Conservation (phyloP, 2,329 filamentous ascomycete genomes). For the Talaromyces sp. region DNA sequence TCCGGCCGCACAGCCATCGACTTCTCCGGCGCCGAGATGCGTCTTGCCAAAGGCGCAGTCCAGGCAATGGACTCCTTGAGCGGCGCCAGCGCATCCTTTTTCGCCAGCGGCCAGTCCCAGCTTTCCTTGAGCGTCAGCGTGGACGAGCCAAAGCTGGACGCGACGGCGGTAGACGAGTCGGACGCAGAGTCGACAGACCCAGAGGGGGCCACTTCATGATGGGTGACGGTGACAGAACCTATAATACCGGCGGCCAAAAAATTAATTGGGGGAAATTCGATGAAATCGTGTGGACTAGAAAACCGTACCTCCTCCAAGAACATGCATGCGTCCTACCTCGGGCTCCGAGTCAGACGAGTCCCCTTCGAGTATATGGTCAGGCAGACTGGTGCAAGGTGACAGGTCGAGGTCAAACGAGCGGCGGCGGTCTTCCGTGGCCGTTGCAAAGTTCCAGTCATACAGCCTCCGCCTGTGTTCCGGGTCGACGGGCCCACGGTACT, state of each 20-base stretch:
- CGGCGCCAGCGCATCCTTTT: slow-evolving; percentile 20
- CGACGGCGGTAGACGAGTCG: slow-evolving; percentile 31
- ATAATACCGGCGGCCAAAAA: neutral
- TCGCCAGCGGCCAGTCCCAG: slow-evolving; percentile 16
- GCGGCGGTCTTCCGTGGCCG: slow-evolving; percentile 27
- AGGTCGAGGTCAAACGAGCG: slow-evolving; percentile 32
- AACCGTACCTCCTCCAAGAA: slow-evolving; percentile 1
- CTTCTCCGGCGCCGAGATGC: slow-evolving; percentile 20
- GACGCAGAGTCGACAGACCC: slow-evolving; percentile 25
- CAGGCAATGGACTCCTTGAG: slow-evolving; percentile 28
- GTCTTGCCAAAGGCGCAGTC: slow-evolving; percentile 22
- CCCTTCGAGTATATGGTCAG: slow-evolving; percentile 15
- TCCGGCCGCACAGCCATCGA: slow-evolving; percentile 28
- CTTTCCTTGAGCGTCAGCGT: slow-evolving; percentile 29
- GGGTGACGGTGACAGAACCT: slow-evolving; percentile 17
- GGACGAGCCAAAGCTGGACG: slow-evolving; percentile 28
- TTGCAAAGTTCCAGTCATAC: slow-evolving; percentile 39
- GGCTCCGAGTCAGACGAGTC: slow-evolving; percentile 13
- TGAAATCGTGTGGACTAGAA: neutral
- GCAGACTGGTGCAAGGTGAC: slow-evolving; percentile 30
- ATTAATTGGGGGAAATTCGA: neutral
- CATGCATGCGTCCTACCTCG: slow-evolving; percentile 9
- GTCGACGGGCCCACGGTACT: slow-evolving; percentile 44
- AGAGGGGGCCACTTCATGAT: slow-evolving; percentile 18
- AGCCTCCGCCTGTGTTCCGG: slow-evolving; percentile 38